Conservation (phyloP, 1,139 yeast species). For the Dujonia santamariae region DNA sequence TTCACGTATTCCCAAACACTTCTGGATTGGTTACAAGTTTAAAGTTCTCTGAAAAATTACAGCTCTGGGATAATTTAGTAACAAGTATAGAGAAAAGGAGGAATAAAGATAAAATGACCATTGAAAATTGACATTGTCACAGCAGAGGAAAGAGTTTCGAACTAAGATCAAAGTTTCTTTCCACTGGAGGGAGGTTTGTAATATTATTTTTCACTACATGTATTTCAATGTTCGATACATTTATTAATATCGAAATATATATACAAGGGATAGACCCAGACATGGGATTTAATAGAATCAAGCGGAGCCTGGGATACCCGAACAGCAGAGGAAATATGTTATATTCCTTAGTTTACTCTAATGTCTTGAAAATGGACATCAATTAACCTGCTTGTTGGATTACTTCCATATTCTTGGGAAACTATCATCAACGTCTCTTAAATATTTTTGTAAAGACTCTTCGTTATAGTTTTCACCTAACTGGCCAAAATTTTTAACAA, state of each 20-base stretch:
- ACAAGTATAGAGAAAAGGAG: constrained; percentile 11
- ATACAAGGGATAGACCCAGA: not conserved
- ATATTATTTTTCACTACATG: no score
- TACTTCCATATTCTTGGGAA: constrained; percentile 38
- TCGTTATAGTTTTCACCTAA: constrained; percentile 33
- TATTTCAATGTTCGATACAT: not conserved
- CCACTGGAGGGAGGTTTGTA: no score
- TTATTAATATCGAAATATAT: not conserved
- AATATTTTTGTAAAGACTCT: constrained; percentile 22
- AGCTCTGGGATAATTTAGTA: constrained; percentile 45
- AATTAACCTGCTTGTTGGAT: no score
- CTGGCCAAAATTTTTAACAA: constrained; percentile 38
- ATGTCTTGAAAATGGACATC: not conserved
- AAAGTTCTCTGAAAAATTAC: constrained; percentile 42
- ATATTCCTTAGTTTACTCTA: no score
- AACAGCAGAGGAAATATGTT: no score
- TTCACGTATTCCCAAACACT: constrained; percentile 70
- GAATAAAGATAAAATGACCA: no score
- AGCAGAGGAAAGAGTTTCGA: no score
- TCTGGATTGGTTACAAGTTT: constrained; percentile 69
- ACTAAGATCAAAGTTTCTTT: no score
- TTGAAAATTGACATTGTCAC: no score
- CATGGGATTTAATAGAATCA: not conserved
- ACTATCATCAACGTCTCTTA: constrained; percentile 29
- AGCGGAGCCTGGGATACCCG: not conserved